Evolutionary conservation across 2,329 filamentous ascomycete genomes (phyloP).

Genomic region (Talaromyces sp.): DNA sequence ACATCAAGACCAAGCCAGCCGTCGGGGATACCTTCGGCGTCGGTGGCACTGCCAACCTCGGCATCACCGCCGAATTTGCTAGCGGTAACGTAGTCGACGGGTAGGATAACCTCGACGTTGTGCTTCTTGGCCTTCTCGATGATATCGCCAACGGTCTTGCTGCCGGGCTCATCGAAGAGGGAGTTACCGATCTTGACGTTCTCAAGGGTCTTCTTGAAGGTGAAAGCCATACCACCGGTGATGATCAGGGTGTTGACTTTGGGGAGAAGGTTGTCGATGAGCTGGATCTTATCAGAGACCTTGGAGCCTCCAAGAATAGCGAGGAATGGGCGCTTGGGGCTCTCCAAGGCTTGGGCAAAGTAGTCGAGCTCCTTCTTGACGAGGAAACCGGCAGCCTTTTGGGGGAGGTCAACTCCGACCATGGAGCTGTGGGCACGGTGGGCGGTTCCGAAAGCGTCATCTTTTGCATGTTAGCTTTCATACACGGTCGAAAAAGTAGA

Average conservation of each 20-base stretch:
- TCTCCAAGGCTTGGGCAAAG: slow-evolving; percentile 95
- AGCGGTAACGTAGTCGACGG: slow-evolving; percentile 91
- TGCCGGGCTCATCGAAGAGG: slow-evolving; percentile 89
- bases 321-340: slow-evolving; percentile 90
- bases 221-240: slow-evolving; percentile 98
- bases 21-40: slow-evolving; percentile 85
- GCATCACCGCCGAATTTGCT: slow-evolving; percentile 92
- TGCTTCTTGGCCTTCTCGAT: slow-evolving; percentile 96
- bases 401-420: slow-evolving; percentile 92
- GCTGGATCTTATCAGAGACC: slow-evolving; percentile 98
- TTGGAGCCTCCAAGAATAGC: slow-evolving; percentile 98
- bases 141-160: slow-evolving; percentile 83
- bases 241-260: slow-evolving; percentile 97
- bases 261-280: slow-evolving; percentile 97
- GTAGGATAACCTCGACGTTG: slow-evolving; percentile 90
- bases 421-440: slow-evolving; percentile 99
- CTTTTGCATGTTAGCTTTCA: slow-evolving; percentile 44
- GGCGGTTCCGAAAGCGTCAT: slow-evolving; percentile 97
- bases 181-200: slow-evolving; percentile 82
- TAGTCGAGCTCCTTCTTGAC: slow-evolving; percentile 99
- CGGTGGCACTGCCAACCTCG: slow-evolving; percentile 73
- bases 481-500: too few relatives aligned
- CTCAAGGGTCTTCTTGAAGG: slow-evolving; percentile 99
- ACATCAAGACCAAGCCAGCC: slow-evolving; percentile 98
- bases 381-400: slow-evolving; percentile 96